Conservation (phyloP, 2,329 filamentous ascomycete species). For the Magnaporthiopsis incrustans region DNA sequence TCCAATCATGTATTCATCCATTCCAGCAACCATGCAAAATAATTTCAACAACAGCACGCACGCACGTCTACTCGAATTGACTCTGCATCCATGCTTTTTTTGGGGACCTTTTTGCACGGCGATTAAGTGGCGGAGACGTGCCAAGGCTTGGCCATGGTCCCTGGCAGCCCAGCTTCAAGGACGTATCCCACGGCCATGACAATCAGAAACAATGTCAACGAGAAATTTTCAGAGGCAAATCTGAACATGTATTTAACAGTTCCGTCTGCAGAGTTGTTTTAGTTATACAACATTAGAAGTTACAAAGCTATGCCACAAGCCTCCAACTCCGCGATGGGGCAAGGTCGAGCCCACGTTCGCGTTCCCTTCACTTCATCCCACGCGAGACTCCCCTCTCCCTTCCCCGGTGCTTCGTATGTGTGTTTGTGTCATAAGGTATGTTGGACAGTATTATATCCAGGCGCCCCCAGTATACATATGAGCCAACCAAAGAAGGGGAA, state of each 20-base stretch:
- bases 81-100: too few relatives aligned
- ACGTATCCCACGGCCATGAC: too few relatives aligned
- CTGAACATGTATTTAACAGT: background rate
- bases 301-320: conserved; percentile 20
- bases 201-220: too few relatives aligned
- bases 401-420: background rate
- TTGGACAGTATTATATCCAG: background rate
- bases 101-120: too few relatives aligned
- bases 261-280: conserved; percentile 14
- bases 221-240: background rate
- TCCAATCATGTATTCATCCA: background rate
- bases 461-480: background rate
- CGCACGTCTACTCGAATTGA: too few relatives aligned
- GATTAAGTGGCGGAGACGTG: too few relatives aligned
- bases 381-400: conserved; percentile 1
- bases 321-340: conserved; percentile 10
- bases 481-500: background rate
- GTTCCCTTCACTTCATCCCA: background rate
- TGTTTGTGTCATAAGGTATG: background rate
- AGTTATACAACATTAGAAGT: conserved; percentile 32
- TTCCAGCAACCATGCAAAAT: too few relatives aligned
- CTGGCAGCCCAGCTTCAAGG: too few relatives aligned
- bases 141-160: too few relatives aligned
- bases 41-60: too few relatives aligned
- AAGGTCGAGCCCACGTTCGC: background rate